Conservation (phyloP, 306 rosid species). For the Senna siamea region DNA sequence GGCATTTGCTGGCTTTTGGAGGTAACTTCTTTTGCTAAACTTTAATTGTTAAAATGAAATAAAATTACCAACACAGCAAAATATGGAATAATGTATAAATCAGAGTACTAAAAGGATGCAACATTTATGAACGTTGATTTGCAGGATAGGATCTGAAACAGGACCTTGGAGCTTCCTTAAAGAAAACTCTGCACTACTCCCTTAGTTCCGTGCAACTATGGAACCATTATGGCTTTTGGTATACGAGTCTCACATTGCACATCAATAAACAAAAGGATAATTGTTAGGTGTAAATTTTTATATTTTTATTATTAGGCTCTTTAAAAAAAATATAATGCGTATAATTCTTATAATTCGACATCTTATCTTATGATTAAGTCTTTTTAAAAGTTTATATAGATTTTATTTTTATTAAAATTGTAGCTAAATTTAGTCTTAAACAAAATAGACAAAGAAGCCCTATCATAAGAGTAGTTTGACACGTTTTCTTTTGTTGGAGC, state of each 20-base stretch:
- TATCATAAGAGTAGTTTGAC: neutral
- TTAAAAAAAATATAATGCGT: no score
- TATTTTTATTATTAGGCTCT: no score
- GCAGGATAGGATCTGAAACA: slow-evolving; percentile 82
- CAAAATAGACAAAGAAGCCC: neutral
- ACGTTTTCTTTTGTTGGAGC: neutral
- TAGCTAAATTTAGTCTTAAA: neutral
- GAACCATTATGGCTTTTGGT: no score
- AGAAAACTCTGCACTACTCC: slow-evolving; percentile 1
- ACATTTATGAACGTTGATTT: slow-evolving; percentile 12
- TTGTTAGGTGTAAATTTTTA: no score
- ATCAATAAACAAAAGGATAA: no score
- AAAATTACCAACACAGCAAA: slow-evolving; percentile 5
- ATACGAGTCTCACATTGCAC: neutral
- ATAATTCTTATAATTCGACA: no score
- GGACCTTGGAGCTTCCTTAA: slow-evolving; percentile 83
- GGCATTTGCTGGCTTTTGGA: slow-evolving; percentile 78
- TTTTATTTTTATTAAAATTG: no score
- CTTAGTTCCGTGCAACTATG: neutral
- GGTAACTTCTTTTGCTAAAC: slow-evolving; percentile 49
- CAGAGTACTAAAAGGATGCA: neutral
- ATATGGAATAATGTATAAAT: neutral
- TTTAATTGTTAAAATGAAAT: neutral
- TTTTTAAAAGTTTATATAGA: no score
- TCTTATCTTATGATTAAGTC: no score